Base-by-base conservation (phyloP, 2,329 filamentous ascomycete species). In the Stagonosporopsis vannaccii region DNA sequence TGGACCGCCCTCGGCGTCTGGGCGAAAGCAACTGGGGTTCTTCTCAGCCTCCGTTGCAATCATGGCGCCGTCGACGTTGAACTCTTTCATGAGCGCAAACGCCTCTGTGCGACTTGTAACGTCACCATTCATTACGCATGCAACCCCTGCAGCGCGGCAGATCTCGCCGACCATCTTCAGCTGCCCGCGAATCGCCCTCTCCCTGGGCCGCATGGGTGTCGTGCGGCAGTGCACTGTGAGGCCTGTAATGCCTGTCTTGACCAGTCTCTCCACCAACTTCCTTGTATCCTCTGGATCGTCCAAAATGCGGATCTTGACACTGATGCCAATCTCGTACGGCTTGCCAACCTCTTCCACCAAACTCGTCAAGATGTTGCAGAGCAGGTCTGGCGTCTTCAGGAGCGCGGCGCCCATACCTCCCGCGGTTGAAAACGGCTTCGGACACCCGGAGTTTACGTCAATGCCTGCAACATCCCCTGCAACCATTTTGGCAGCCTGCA, bases 371-470 rank as follows among this genome's bases (percentile, higher is more conserved):
- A 99, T 99, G 0, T 88, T 84, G 66, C 88, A 90, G 1, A 99
- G 84, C 68, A 85, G 87, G 62, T 98, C 93, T 0, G 95, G 94
- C 0, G 90, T 94, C 65, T 86, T 86, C 15, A 99, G 84, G 19
- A 99, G 84, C 1, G 93, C 94, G 0, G 95, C 95, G 44, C 95
- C 95, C 95, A 99, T 99, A 44, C 95, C 95, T 58, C 92, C 92
- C 60, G 85, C 85, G 2, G 94, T 97, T 70, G 91, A 96, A 77
- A 99, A 99, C 0, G 94, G 91, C 77, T 99, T 99, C 0, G 95
- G 95, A 73, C 95, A 99, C n/a, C 95, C 95, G 0, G 95, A 92
- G 75, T 99, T 99, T 60, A 99, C 90, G 75, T 98, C 95, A 66
- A 99, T 97, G 58, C 95, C 95, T 0, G 89, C 88, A 3, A 99